Percentiles rank a stretch among this genome's conserved stretches.
Evolutionary conservation across 495 filamentous ascomycete genomes (phyloP).

Genomic region (Geoglossum glabrum): DNA sequence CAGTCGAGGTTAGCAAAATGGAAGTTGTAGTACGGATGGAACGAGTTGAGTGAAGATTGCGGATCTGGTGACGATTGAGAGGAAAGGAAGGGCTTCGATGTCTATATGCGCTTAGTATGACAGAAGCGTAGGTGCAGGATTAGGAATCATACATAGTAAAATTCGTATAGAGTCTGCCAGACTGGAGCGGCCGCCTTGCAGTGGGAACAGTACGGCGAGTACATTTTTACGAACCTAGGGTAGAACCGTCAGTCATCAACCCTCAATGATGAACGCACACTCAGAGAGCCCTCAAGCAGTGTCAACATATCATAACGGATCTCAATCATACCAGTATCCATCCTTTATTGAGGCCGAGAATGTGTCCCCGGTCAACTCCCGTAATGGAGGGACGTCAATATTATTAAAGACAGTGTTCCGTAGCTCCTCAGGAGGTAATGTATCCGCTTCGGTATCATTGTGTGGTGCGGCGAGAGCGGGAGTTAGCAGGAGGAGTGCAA

Average conservation of each 20-base stretch:
- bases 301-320: not conserved
- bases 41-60: slow-evolving; percentile 36
- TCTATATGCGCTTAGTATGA: slow-evolving; percentile 21
- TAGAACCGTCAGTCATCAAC: slow-evolving; percentile 9
- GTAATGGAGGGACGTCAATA: slow-evolving; percentile 53
- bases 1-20: slow-evolving; percentile 77
- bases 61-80: slow-evolving; percentile 23
- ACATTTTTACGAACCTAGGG: slow-evolving; percentile 52
- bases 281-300: not conserved
- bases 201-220: slow-evolving; percentile 60
- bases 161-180: slow-evolving; percentile 89
- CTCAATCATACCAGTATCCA: slow-evolving; percentile 35
- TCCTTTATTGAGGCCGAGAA: slow-evolving; percentile 37
- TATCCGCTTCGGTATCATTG: not conserved
- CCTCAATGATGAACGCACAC: not conserved
- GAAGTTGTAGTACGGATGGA: slow-evolving; percentile 67
- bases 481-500: not conserved
- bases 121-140: slow-evolving; percentile 9
- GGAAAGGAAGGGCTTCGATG: slow-evolving; percentile 47
- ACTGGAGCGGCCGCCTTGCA: slow-evolving; percentile 63
- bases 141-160: slow-evolving; percentile 41
- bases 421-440: slow-evolving; percentile 3
- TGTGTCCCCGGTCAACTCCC: slow-evolving; percentile 34
- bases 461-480: not conserved
- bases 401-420: slow-evolving; percentile 58